A percentile compares a stretch with the other conserved stretches of the same genome.
These are phyloP conservation scores for Lathyrus oleraceus DNA, from an alignment of 306 rosid genomes.

Conservation along the genomic window DNA sequence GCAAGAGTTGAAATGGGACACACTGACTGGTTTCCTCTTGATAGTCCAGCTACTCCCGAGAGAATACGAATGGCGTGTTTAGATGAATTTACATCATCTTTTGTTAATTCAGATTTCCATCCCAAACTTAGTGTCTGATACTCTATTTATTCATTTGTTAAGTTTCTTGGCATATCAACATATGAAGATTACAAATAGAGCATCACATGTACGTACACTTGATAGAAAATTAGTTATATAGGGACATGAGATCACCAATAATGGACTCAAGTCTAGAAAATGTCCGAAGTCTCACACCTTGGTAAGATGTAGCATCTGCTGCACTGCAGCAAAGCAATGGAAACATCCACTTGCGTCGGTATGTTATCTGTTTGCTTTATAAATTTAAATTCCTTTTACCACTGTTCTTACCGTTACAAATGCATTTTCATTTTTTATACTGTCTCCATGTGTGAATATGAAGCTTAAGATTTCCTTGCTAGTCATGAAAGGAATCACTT, in stretches of 20 bases:
- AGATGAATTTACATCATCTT: constrained; percentile 58
- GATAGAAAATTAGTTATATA: constrained; percentile 15
- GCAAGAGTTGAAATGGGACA: constrained; percentile 71
- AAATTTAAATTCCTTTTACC: background rate
- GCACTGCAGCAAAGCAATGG: background rate
- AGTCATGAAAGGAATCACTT: too few relatives aligned
- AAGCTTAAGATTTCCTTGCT: background rate
- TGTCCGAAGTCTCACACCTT: background rate
- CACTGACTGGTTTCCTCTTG: constrained; percentile 88
- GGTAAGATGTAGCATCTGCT: background rate
- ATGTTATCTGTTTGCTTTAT: background rate
- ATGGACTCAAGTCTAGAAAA: background rate
- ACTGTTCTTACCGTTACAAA: background rate
- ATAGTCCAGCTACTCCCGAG: constrained; percentile 92
- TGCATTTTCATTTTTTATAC: background rate
- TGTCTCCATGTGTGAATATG: background rate
- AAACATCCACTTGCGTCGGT: background rate
- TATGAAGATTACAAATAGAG: background rate
- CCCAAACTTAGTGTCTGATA: constrained; percentile 79
- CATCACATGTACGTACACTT: background rate
- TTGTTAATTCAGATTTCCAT: constrained; percentile 52
- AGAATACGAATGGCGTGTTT: constrained; percentile 93
- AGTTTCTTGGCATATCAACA: constrained; percentile 17
- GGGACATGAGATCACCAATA: background rate
- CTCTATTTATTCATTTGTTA: background rate